phyloP scores from a whole-genome alignment of 1,284 basidiomycete genomes.

The Phlebopus sp. region DNA sequence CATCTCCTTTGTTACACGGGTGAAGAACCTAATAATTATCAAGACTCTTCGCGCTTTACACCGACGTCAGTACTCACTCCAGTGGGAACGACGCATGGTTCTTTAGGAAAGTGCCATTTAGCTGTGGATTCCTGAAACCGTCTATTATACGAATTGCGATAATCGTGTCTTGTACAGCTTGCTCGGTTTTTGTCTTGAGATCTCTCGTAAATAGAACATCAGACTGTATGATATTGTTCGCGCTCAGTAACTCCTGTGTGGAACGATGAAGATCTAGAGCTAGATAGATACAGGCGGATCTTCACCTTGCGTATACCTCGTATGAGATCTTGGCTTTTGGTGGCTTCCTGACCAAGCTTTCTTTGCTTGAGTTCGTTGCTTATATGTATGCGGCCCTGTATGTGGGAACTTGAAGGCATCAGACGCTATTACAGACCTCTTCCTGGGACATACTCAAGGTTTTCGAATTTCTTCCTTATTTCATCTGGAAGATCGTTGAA shows the following conservation, averaged over 20 bases:
- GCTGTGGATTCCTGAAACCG: constrained; percentile 69
- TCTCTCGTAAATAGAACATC: constrained; percentile 67
- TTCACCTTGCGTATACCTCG: constrained; percentile 63
- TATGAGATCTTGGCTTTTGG: constrained; percentile 67
- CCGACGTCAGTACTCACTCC: constrained; percentile 49
- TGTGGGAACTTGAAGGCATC: constrained; percentile 50
- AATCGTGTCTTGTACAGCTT: constrained; percentile 75
- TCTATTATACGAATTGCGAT: constrained; percentile 71
- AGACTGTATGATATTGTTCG: constrained; percentile 60
- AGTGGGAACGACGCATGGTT: constrained; percentile 78
- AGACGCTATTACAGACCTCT: constrained; percentile 5
- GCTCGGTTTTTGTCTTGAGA: constrained; percentile 68
- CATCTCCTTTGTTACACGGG: constrained; percentile 69
- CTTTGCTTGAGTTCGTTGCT: constrained; percentile 73
- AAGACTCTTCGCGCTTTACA: not conserved
- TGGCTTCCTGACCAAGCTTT: constrained; percentile 71
- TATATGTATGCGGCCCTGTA: constrained; percentile 75
- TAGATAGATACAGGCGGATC: not conserved
- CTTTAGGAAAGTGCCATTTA: constrained; percentile 64
- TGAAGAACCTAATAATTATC: constrained; percentile 58
- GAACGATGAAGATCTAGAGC: not conserved
- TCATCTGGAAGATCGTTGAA: constrained; percentile 82
- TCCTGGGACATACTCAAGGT: constrained; percentile 57
- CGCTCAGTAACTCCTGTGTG: constrained; percentile 57
- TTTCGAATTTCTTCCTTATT: constrained; percentile 61